phyloP scores from a whole-genome alignment of 371 early-diverging fungal genomes.

The Choanephora cucurbitarum region DNA sequence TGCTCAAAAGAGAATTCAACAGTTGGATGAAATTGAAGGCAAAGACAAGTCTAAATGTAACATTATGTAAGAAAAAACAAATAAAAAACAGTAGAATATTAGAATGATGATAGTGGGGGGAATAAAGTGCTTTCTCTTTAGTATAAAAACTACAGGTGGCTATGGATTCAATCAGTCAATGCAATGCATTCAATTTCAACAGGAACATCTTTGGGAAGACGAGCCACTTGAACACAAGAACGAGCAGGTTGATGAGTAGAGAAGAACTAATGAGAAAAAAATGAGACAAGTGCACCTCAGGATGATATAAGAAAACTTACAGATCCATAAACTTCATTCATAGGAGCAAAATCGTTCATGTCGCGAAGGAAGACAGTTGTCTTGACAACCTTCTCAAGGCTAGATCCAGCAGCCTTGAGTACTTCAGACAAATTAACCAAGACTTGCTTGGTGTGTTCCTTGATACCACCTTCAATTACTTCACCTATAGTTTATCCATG shows the following conservation, averaged over 20 bases:
- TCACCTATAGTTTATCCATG: constrained; percentile 35
- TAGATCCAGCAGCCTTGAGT: constrained; percentile 74
- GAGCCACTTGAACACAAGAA: constrained; percentile 88
- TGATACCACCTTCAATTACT: constrained; percentile 65
- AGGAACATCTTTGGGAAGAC: constrained; percentile 83
- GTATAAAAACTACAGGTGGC: background rate
- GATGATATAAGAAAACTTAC: constrained; percentile 16
- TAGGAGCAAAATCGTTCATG: constrained; percentile 83
- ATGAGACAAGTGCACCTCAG: too few relatives aligned
- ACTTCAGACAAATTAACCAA: constrained; percentile 79
- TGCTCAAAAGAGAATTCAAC: constrained; percentile 36
- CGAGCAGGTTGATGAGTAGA: constrained; percentile 78
- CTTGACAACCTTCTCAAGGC: constrained; percentile 82
- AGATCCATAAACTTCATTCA: constrained; percentile 84
- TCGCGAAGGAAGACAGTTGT: constrained; percentile 91
- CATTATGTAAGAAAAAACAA: constrained; percentile 31
- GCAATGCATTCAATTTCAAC: constrained; percentile 95
- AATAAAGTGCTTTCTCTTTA: constrained; percentile 2
- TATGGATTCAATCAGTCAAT: constrained; percentile 28
- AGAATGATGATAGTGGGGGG: too few relatives aligned
- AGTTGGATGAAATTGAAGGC: constrained; percentile 25
- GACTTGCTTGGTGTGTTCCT: constrained; percentile 76
- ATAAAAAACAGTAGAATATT: too few relatives aligned
- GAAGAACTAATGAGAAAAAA: constrained; percentile 49
- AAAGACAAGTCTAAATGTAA: constrained; percentile 30